Base-by-base conservation (phyloP, 305 asterid species). In the Fraxinus baroniana region DNA sequence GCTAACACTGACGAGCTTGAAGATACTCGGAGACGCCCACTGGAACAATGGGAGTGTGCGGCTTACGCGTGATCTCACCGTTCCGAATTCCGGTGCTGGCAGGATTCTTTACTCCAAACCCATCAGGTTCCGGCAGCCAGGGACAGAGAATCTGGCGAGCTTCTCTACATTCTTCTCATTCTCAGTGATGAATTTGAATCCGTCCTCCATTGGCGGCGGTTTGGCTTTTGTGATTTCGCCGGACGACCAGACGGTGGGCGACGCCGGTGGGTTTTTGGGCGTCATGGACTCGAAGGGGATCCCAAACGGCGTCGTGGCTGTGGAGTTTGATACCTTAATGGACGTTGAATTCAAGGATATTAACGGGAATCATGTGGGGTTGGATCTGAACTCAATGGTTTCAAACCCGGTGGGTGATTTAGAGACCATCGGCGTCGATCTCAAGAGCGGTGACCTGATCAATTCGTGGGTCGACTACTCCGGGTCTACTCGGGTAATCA, bases 11-110 rank as follows among this genome's bases (percentile, higher is more conserved):
- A 85, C 93, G 81, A 92, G 89, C 86, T 77, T 96, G 83, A 96
- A 91, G 93, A 92, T 96, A 52, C 90, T 93, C 78, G 99, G 99
- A 10, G 99, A 96, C 82, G 98, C 99, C 72, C 98, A 94, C 91
- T 79, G 89, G 88, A 90, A 89, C 90, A 92, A 96, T 84, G 94
- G 91, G 85, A 93, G 86, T 83, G 90, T 94, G 49, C 82, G 83
- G 49, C 93, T 96, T 86, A 96, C 99, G 13, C 90, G 95, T 46
- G 99, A 93, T 76, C 93, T 94, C 62, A 82, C 90, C 36, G 98
- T 96, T 3, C 99, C 99, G 0, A 91, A 91, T 76, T 92, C 98
- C 57, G 98, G 98, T 75, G 94, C 99, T 79, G 99, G 99, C 0
- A 93, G 84, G 74, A 90, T 91, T 5, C 46, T 96, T 1, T 96